Evolutionary conservation across 116 monocot species (phyloP), one percentile per base, ranked within the genome.

Genomic region (Papilionanthe hybrid): DNA sequence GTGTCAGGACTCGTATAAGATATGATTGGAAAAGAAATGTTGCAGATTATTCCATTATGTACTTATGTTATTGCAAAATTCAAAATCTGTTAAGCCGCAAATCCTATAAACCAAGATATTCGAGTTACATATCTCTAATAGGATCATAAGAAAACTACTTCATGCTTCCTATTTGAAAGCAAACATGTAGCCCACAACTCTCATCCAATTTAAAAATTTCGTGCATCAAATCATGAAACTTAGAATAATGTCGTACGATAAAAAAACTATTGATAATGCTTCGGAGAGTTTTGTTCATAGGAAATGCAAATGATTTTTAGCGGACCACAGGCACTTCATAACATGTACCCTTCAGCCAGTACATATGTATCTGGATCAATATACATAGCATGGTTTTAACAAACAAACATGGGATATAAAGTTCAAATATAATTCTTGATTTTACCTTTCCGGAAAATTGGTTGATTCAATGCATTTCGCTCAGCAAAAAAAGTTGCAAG

Each of bases 371-470:
- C 37, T 37, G 37, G 12, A 69, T 18, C 6, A 17, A 37, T 69
- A 69, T 37, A 69, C 37, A 13, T 15, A 69, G 69, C 29, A 69
- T 69, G 37, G 69, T 69, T 29, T 32, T 37, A 69, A 22, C 13
- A 69, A 69, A 15, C 27, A 43, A 73, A 43, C 4, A 73, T 44
- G 45, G 41, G 29, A 71, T 71, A 27, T 71, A 11, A 65, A 71
- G 37, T 71, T 71, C 1, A 13, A 71, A 71, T 71, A 71, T 22
- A 9, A 71, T 30, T 30, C n/a, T 9, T 44, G 73, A 50, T 13
- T 23, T 58, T 93, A 98, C 98, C 98, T 77, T 89, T 90, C 76
- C 83, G 89, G 55, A 93, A 95, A 78, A 90, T 90, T 77, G 90
- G 91, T 72, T 91, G 85, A 76, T 87, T 91, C 6, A 87, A 80